Evolutionary conservation across 2,329 filamentous ascomycete genomes (phyloP), one percentile per base, ranked within the genome.

Genomic region (Calonectria naviculata): DNA sequence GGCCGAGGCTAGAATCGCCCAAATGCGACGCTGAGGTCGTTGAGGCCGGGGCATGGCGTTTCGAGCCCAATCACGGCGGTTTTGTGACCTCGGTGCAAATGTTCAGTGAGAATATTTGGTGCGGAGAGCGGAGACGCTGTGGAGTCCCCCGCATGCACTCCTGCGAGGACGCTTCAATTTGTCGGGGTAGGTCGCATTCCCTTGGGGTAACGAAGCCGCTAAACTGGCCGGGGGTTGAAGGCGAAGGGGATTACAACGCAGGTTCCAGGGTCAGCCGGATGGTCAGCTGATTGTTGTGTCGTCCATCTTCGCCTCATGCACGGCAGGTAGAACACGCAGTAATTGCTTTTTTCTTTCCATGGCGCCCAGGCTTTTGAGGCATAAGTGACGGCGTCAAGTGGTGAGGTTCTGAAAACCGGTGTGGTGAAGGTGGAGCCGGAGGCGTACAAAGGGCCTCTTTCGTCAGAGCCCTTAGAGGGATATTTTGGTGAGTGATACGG

Each of bases 121-220:
- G 42, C 42, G 56, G 65, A 63, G 65, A 63, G 36, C 24, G 36
- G 61, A 42, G 62, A 13, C 5, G 6, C 2, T 2, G 67, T 63
- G 47, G 67, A 60, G 67, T 64, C 61, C 56, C 56, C 47, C 58
- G 47, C 60, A 68, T 28, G 41, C 6, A 38, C 29, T 17, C 31
- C 6, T 44, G 17, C 46, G 41, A 52, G 36, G 42, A 10, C 13
- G 24, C 36, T 24, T 17, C 9, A 8, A 41, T 38, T 49, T 31
- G 26, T 44, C 15, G 46, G 46, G 49, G 60, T 34, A 38, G 46
- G 42, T 36, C 41, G 46, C 15, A 6, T 28, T 44, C n/a, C 15
- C 47, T 61, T 61, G 54, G 65, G 54, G 65, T 41, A 44, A 28
- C 19, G 31, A 63, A 24, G 36, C 44, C 47, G 19, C 46, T 54